Base-by-base conservation (phyloP, 257 asterid species). In the Vinca minor region DNA sequence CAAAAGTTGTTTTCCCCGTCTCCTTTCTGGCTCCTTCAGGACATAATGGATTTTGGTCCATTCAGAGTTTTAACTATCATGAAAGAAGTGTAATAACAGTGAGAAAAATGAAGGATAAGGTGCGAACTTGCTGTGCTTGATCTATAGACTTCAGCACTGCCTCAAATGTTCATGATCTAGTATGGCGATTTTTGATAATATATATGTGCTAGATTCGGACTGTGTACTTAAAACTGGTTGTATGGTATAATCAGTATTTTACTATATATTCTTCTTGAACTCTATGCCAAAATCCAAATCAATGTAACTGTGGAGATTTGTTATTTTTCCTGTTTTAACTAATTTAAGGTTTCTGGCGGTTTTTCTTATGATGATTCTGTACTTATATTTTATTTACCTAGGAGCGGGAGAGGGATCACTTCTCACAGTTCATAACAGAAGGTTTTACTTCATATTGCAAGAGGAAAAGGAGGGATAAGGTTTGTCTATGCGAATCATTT, bases 381-480 rank as follows among this genome's bases (percentile, higher is more conserved):
- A 38, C 26, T 57, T 25, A 25, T 60, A 65, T 57, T 12, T 14
- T 70, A 44, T 78, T 69, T 69, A 18, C 72, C 65, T 70, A 93
- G 99, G 99, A 89, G 78, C 87, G 83, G 71, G 99, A 89, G 77
- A 87, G 97, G 66, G 95, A 89, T 66, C 99, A 93, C 77, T 93
- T 89, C 78, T 87, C 94, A 8, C 99, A 93, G 86, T 93, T 93
- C 59, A 79, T 93, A 56, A 93, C 96, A 29, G 99, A 93, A 81
- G 96, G 99, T 62, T 93, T 93, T 76, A 87, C 94, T 75, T 85
- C 99, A 59, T 93, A 93, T 62, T 93, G 99, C 74, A 93, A 89
- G 92, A 86, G 99, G 79, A 93, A 93, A 77, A 83, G 97, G 75
- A 82, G 96, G 73, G 97, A 89, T 70, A 90, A 89, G 96, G 97